Conservation (phyloP, 1,284 basidiomycete species). For the Pholiota adiposa region DNA sequence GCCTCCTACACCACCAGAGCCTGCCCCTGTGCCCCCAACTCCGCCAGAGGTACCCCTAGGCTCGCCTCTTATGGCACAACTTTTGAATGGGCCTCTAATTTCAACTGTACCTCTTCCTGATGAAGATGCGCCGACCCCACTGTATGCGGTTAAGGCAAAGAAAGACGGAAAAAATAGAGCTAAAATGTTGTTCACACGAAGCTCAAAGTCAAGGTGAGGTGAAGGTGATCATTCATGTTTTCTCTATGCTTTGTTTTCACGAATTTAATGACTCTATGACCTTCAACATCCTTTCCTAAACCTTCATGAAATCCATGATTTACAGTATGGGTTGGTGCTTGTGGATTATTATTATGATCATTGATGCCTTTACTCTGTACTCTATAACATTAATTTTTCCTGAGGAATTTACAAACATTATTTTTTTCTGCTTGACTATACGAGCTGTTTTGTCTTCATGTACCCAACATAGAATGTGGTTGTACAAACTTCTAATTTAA, state of each 20-base stretch:
- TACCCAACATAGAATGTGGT: too few relatives aligned
- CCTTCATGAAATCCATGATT: not conserved
- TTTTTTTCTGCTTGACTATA: too few relatives aligned
- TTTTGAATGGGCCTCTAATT: constrained; percentile 25
- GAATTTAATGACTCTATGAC: not conserved
- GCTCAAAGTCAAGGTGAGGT: constrained; percentile 4
- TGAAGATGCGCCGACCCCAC: constrained; percentile 8
- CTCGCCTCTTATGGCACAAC: constrained; percentile 24
- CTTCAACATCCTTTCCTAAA: not conserved
- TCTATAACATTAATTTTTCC: too few relatives aligned
- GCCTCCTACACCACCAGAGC: constrained; percentile 11
- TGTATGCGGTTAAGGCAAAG: not conserved
- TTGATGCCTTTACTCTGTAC: not conserved
- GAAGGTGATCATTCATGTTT: not conserved
- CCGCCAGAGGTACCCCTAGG: constrained; percentile 16
- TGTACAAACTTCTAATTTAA: too few relatives aligned
- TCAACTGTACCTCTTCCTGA: constrained; percentile 26
- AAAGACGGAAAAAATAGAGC: constrained; percentile 9
- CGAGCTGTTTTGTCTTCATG: too few relatives aligned
- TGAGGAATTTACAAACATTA: too few relatives aligned
- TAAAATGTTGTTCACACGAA: constrained; percentile 16
- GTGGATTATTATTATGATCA: not conserved
- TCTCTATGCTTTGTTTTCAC: not conserved
- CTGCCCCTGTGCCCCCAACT: constrained; percentile 12
- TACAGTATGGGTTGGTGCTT: not conserved